These are phyloP conservation scores for Phytophthora kernoviae DNA, from an alignment of 352 stramenopile species.

Conservation along the genomic window DNA sequence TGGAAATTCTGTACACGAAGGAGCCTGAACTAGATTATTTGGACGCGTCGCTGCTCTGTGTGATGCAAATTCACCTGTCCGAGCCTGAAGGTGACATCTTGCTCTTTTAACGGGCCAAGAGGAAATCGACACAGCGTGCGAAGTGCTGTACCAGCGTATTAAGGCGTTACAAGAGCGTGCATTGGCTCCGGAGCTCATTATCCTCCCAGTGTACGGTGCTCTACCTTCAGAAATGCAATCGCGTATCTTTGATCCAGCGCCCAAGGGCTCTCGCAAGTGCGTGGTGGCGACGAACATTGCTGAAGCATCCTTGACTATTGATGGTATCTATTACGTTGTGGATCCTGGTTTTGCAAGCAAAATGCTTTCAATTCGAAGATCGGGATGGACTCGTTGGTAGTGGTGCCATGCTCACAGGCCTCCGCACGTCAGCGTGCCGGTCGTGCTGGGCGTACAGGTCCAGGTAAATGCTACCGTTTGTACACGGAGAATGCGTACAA, in stretches of 20 bases:
- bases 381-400: conserved; percentile 99
- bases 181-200: conserved; percentile 97
- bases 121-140: conserved; percentile 98
- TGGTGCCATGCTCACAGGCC: conserved; percentile 98
- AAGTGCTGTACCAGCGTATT: conserved; percentile 98
- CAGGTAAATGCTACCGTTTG: conserved; percentile 99
- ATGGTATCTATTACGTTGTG: conserved; percentile 96
- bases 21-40: conserved; percentile 98
- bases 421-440: conserved; percentile 97
- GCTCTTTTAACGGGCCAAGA: conserved; percentile 99
- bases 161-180: conserved; percentile 94
- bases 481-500: conserved; percentile 99
- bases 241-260: conserved; percentile 98
- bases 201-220: conserved; percentile 98
- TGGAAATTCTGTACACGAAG: conserved; percentile 99
- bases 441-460: conserved; percentile 97
- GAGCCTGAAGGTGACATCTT: conserved; percentile 98
- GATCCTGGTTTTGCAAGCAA: conserved; percentile 97
- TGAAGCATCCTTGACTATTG: conserved; percentile 99
- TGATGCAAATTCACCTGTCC: conserved; percentile 99
- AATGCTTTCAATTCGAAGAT: conserved; percentile 99
- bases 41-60: conserved; percentile 96
- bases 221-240: conserved; percentile 99
- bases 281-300: conserved; percentile 99
- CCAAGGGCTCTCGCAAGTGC: conserved; percentile 95